Percentiles rank a stretch among this genome's conserved stretches.
These are phyloP conservation scores for Trypanosoma boissoni DNA, from an alignment of 208 protist species.

Conservation along the genomic window DNA sequence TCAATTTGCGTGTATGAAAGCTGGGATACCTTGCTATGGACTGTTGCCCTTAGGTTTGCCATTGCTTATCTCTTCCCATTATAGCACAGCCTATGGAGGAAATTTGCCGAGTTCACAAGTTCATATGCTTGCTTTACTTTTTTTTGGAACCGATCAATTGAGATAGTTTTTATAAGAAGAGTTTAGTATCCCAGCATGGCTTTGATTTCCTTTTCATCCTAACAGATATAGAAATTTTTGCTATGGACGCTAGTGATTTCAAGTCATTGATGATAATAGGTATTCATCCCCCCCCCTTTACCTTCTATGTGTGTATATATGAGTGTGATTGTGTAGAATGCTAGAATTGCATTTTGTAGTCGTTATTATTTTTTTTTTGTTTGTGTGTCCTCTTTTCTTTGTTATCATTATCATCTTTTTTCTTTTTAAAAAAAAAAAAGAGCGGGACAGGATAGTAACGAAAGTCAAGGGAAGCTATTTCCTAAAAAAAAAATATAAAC, in stretches of 20 bases:
- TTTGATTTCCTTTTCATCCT: no score
- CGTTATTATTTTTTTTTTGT: no score
- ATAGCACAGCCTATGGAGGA: not conserved
- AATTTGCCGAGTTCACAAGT: slow-evolving; percentile 13
- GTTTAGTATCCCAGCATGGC: no score
- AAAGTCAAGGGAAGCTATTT: not conserved
- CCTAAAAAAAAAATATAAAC: slow-evolving; percentile 7
- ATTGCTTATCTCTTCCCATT: not conserved
- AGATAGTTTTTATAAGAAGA: slow-evolving; percentile 15
- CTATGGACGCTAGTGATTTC: no score
- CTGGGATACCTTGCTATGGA: slow-evolving; percentile 1
- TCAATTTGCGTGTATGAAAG: not conserved
- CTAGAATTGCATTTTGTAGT: no score
- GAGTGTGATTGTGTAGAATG: no score
- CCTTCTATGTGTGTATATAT: no score
- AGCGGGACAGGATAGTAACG: slow-evolving; percentile 5
- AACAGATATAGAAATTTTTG: no score
- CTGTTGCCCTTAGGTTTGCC: not conserved
- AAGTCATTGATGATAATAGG: no score
- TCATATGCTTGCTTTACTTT: no score
- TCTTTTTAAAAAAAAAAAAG: slow-evolving; percentile 16
- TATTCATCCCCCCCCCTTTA: no score
- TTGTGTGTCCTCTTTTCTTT: slow-evolving; percentile 11
- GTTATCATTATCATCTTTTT: not conserved
- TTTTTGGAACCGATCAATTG: not conserved